Evolutionary conservation across 805 yeast genomes (phyloP).

Genomic region (Ogataea neopini): DNA sequence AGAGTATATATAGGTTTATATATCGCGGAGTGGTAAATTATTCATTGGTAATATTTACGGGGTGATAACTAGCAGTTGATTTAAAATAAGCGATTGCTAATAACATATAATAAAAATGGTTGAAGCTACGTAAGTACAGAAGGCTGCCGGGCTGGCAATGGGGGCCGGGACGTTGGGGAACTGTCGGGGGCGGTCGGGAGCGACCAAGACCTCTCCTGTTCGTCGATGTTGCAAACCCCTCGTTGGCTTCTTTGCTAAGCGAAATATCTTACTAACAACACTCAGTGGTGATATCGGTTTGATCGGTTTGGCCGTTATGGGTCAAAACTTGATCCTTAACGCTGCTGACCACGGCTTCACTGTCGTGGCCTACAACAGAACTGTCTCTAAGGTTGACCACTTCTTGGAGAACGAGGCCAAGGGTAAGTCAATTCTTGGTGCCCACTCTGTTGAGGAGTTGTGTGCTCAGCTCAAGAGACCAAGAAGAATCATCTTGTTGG

Average conservation of each 20-base stretch:
- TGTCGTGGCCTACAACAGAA: constrained; percentile 98
- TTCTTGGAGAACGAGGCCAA: constrained; percentile 94
- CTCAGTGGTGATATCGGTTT: constrained; percentile 93
- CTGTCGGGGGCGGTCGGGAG: too few species aligned
- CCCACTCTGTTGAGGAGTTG: constrained; percentile 87
- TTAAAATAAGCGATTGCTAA: constrained; percentile 4
- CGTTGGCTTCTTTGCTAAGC: not conserved
- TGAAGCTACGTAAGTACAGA: constrained; percentile 18
- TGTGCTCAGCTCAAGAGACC: constrained; percentile 91
- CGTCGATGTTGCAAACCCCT: not conserved
- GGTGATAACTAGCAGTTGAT: constrained; percentile 4
- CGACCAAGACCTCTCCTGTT: too few species aligned
- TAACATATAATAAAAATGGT: constrained; percentile 11
- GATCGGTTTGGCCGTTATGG: constrained; percentile 99
- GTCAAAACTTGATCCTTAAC: constrained; percentile 94
- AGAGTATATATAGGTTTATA: not conserved
- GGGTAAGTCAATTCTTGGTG: constrained; percentile 95
- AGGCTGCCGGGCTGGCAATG: not conserved
- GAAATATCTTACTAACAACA: constrained; percentile 22
- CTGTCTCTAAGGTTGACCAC: constrained; percentile 92
- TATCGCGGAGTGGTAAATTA: constrained; percentile 4
- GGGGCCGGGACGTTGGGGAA: not conserved
- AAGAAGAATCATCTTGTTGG: constrained; percentile 90
- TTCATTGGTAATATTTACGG: not conserved
- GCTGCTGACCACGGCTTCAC: constrained; percentile 99